Percentiles rank a stretch among this genome's conserved stretches.
These are phyloP conservation scores for Pistacia atlantica DNA, from an alignment of 345 rosid genomes.

Conservation along the genomic window DNA sequence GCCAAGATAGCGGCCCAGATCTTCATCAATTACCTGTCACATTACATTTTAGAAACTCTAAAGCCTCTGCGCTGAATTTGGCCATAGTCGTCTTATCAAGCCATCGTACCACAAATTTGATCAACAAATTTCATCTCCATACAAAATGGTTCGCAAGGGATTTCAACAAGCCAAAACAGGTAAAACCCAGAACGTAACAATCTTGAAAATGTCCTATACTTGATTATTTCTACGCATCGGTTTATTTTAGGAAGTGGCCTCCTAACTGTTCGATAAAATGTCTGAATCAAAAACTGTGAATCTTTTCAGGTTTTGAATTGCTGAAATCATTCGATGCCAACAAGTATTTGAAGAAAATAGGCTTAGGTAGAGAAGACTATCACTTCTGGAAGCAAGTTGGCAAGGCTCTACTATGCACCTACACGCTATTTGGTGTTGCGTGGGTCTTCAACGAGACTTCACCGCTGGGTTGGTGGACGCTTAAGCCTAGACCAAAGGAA, in stretches of 20 bases:
- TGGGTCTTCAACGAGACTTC: slow-evolving; percentile 87
- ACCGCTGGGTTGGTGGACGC: slow-evolving; percentile 90
- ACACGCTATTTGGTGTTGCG: slow-evolving; percentile 61
- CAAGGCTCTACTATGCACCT: slow-evolving; percentile 74
- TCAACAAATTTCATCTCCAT: not conserved
- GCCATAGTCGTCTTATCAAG: not conserved
- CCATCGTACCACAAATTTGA: not conserved
- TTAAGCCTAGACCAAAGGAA: slow-evolving; percentile 85
- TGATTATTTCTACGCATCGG: too few species aligned
- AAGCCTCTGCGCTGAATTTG: too few species aligned
- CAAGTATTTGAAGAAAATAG: slow-evolving; percentile 64
- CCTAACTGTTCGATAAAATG: slow-evolving; percentile 34
- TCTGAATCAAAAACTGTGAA: not conserved
- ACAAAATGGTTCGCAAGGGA: slow-evolving; percentile 59
- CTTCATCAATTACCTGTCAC: not conserved
- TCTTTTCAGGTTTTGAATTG: slow-evolving; percentile 47
- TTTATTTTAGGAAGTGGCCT: not conserved
- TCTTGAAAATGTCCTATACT: not conserved
- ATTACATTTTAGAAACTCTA: not conserved
- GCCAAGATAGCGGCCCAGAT: too few species aligned
- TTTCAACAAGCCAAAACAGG: slow-evolving; percentile 66
- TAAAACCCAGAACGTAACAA: slow-evolving; percentile 13
- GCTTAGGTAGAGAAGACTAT: slow-evolving; percentile 67
- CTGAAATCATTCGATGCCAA: slow-evolving; percentile 56
- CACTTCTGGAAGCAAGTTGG: slow-evolving; percentile 84